These are phyloP conservation scores for Phytophthora fragariaefolia DNA, from an alignment of 352 stramenopile species.

Conservation along the genomic window DNA sequence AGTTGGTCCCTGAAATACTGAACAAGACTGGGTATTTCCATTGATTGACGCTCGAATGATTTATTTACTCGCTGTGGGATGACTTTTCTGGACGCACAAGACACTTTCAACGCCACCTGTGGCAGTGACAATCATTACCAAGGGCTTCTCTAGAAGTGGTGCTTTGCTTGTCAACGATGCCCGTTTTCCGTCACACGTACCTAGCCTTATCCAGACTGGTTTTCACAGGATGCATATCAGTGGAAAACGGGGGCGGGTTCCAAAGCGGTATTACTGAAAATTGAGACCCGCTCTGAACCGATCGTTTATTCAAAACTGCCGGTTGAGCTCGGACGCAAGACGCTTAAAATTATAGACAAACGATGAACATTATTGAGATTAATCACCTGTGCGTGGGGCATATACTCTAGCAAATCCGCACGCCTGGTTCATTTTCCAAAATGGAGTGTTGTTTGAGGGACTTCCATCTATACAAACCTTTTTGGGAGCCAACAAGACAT, in stretches of 20 bases:
- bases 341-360: background rate
- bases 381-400: background rate
- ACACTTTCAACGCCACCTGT: constrained; percentile 3
- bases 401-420: background rate
- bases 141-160: background rate
- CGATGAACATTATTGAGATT: too few species aligned
- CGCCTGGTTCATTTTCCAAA: background rate
- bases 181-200: constrained; percentile 3
- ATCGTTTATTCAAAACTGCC: constrained; percentile 17
- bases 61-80: constrained; percentile 31
- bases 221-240: background rate
- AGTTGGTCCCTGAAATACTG: too few species aligned
- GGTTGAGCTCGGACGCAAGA: constrained; percentile 2
- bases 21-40: too few species aligned
- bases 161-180: constrained; percentile 1
- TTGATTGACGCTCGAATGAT: constrained; percentile 20
- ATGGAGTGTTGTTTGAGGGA: background rate
- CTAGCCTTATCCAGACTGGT: constrained; percentile 3
- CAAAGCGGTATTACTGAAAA: background rate
- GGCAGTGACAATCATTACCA: background rate
- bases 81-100: constrained; percentile 26
- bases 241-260: constrained; percentile 20
- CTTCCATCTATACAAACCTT: background rate
- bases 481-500: background rate
- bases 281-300: background rate